A percentile compares a stretch with the other conserved stretches of the same genome.
Conservation (phyloP, 306 rosid species). For the Gastrolobium bilobum region DNA sequence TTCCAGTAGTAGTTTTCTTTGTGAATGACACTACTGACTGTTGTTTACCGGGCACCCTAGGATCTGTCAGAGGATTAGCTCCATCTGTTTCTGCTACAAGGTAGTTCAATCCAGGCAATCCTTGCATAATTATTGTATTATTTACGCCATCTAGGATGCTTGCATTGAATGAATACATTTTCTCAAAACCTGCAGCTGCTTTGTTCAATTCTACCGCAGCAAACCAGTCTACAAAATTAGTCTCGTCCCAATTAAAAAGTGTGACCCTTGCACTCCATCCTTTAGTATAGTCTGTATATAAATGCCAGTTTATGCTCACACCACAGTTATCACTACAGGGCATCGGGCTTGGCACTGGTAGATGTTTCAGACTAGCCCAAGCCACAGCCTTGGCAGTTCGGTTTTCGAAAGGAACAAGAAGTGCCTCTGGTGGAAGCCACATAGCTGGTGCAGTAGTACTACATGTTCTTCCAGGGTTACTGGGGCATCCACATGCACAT, state of each 20-base stretch:
- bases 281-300: slow-evolving; percentile 68
- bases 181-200: slow-evolving; percentile 83
- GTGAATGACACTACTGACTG: slow-evolving; percentile 94
- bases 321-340: slow-evolving; percentile 98
- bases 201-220: slow-evolving; percentile 88
- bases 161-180: slow-evolving; percentile 93
- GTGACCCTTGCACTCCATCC: slow-evolving; percentile 98
- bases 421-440: slow-evolving; percentile 88
- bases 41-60: slow-evolving; percentile 95
- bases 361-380: slow-evolving; percentile 82
- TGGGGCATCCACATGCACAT: slow-evolving; percentile 95
- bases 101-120: slow-evolving; percentile 74
- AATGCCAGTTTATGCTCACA: slow-evolving; percentile 92
- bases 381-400: slow-evolving; percentile 69
- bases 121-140: slow-evolving; percentile 87
- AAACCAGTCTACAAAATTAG: slow-evolving; percentile 86
- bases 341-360: slow-evolving; percentile 65
- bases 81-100: slow-evolving; percentile 91
- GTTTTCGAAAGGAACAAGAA: slow-evolving; percentile 94
- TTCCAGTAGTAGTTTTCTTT: slow-evolving; percentile 78
- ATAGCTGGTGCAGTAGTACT: slow-evolving; percentile 75
- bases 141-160: slow-evolving; percentile 60
- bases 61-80: slow-evolving; percentile 72
- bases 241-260: slow-evolving; percentile 92
- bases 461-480: slow-evolving; percentile 65